A percentile compares a stretch with the other conserved stretches of the same genome.
These are phyloP conservation scores for Coniochaeta pulveracea DNA, from an alignment of 2,329 filamentous ascomycete species.

Conservation along the genomic window DNA sequence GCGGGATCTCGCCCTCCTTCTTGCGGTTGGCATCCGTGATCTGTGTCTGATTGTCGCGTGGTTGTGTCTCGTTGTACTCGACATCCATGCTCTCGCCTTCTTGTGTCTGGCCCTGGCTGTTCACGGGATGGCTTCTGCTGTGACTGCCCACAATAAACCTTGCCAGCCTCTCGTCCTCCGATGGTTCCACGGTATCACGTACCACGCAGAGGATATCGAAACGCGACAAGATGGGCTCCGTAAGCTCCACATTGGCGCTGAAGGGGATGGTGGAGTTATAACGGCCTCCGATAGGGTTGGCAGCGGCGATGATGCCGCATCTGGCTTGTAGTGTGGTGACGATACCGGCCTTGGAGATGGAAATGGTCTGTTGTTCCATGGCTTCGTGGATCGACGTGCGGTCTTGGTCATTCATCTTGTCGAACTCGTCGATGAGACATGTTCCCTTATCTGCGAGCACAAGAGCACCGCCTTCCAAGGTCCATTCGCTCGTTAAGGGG, in stretches of 20 bases:
- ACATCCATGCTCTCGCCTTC: conserved; percentile 48
- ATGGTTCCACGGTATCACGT: conserved; percentile 85
- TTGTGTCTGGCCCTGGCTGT: conserved; percentile 27
- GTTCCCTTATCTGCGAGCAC: conserved; percentile 92
- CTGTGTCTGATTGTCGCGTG: not conserved
- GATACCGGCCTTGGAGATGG: conserved; percentile 96
- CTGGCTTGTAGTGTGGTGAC: conserved; percentile 94
- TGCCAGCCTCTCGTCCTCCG: conserved; percentile 84
- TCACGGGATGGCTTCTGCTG: conserved; percentile 65
- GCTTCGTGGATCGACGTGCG: conserved; percentile 97
- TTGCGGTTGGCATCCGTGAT: conserved; percentile 11
- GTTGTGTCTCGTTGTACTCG: conserved; percentile 37
- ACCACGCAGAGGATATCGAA: conserved; percentile 97
- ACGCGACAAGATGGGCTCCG: conserved; percentile 92
- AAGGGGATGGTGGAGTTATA: conserved; percentile 97
- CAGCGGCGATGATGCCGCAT: conserved; percentile 91
- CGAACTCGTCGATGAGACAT: conserved; percentile 96
- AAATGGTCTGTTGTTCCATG: conserved; percentile 99
- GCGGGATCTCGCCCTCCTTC: conserved; percentile 65
- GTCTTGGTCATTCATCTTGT: conserved; percentile 99
- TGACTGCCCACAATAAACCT: conserved; percentile 94
- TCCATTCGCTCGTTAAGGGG: conserved; percentile 94
- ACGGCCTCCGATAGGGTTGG: conserved; percentile 89
- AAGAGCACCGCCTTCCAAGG: conserved; percentile 86
- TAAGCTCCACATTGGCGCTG: conserved; percentile 90